Percentiles rank a stretch among this genome's conserved stretches.
phyloP scores from a whole-genome alignment of 192 early-diverging fungal species.

The Rhizoclosmatium globosum region DNA sequence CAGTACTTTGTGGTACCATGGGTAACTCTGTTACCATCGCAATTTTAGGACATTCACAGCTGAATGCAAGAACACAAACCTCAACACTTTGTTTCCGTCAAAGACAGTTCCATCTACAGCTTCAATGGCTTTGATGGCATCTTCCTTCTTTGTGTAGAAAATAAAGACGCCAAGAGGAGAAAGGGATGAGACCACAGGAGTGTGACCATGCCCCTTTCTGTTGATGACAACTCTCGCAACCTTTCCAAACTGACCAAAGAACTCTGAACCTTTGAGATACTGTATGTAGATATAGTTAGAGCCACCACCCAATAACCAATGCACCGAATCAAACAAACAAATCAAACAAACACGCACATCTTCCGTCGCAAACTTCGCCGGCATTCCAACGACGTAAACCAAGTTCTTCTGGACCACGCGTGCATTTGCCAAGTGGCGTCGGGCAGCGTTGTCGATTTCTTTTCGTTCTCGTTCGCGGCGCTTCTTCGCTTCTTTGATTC shows the following conservation, averaged over 20 bases:
- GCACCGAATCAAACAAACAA: not conserved
- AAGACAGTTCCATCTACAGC: slow-evolving; percentile 89
- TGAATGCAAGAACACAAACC: slow-evolving; percentile 36
- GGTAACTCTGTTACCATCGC: slow-evolving; percentile 70
- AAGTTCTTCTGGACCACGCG: slow-evolving; percentile 97
- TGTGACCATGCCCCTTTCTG: slow-evolving; percentile 65
- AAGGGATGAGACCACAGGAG: slow-evolving; percentile 57
- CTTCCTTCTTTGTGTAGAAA: slow-evolving; percentile 90
- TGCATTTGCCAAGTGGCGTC: slow-evolving; percentile 85
- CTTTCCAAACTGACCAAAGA: slow-evolving; percentile 99
- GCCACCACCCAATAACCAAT: not conserved
- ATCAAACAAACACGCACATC: slow-evolving; percentile 66
- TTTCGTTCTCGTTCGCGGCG: slow-evolving; percentile 91
- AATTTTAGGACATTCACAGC: slow-evolving; percentile 34
- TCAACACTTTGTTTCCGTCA: slow-evolving; percentile 82
- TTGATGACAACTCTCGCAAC: slow-evolving; percentile 95
- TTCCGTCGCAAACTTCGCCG: slow-evolving; percentile 84
- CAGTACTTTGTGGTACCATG: slow-evolving; percentile 99
- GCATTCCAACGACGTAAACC: slow-evolving; percentile 95
- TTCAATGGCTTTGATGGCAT: slow-evolving; percentile 91
- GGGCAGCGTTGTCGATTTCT: slow-evolving; percentile 82
- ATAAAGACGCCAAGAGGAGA: slow-evolving; percentile 84
- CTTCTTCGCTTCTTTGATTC: slow-evolving; percentile 82
- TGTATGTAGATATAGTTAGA: slow-evolving; percentile 39
- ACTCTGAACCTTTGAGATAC: slow-evolving; percentile 84